A percentile compares a stretch with the other conserved stretches of the same genome.
Conservation (phyloP, 768 basidiomycete species). For the Amanita pallidorosea region DNA sequence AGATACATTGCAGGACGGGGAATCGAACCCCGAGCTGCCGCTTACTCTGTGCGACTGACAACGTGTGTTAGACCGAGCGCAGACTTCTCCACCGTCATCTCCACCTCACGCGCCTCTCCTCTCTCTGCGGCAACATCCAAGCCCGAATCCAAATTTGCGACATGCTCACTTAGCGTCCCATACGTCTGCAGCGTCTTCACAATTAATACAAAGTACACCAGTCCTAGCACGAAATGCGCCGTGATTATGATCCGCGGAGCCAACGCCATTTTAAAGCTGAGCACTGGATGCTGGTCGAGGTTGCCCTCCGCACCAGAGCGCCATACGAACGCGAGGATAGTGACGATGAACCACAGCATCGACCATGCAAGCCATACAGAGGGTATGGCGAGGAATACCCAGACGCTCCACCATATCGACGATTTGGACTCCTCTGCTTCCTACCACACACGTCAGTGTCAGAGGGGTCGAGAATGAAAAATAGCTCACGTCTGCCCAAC, state of each 20-base stretch:
- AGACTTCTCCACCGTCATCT: background rate
- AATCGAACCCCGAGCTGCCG: too few relatives aligned
- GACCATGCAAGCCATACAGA: slow-evolving; percentile 69
- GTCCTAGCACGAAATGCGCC: slow-evolving; percentile 39
- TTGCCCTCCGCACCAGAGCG: slow-evolving; percentile 45
- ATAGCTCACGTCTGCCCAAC: slow-evolving; percentile 59
- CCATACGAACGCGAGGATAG: slow-evolving; percentile 66
- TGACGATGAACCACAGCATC: slow-evolving; percentile 51
- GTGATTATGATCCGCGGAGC: slow-evolving; percentile 49
- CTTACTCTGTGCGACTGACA: too few relatives aligned
- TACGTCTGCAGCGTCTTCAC: slow-evolving; percentile 53
- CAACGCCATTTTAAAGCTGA: slow-evolving; percentile 28
- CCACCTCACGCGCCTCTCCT: background rate
- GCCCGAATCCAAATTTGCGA: too few relatives aligned
- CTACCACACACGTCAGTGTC: slow-evolving; percentile 18
- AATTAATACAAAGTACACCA: slow-evolving; percentile 53
- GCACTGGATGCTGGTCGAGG: slow-evolving; percentile 19
- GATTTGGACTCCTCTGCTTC: slow-evolving; percentile 39
- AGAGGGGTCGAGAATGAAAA: too few relatives aligned
- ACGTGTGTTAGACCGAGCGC: too few relatives aligned
- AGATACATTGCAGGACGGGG: too few relatives aligned
- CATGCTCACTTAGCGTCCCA: slow-evolving; percentile 16
- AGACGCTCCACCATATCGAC: slow-evolving; percentile 24
- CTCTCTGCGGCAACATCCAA: too few relatives aligned
- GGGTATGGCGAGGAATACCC: slow-evolving; percentile 36